Evolutionary conservation across 2,329 filamentous ascomycete species (phyloP).

Genomic region (Paecilomyces dactylethromorphus): DNA sequence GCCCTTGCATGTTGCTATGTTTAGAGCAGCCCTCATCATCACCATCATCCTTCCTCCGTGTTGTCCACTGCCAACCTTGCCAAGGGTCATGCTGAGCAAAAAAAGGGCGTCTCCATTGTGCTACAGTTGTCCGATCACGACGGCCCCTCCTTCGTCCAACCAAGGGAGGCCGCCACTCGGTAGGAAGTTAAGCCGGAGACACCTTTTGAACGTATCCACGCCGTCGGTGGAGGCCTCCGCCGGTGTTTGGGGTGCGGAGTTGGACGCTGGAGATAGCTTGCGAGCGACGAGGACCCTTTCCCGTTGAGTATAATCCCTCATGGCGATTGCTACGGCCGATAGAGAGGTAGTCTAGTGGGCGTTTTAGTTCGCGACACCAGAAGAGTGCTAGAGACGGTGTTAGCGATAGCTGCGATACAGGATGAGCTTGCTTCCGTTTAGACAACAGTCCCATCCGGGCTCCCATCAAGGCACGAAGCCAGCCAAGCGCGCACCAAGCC

Average conservation of each 20-base stretch:
- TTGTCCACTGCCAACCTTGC: neutral
- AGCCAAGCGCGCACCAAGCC: neutral
- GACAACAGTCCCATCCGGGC: neutral
- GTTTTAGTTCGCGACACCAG: neutral
- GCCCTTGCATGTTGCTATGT: constrained; percentile 1
- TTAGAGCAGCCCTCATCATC: neutral
- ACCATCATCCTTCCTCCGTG: neutral
- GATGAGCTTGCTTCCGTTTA: neutral
- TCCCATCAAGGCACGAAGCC: neutral
- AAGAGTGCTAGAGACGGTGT: neutral
- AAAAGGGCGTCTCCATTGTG: neutral
- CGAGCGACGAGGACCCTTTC: neutral
- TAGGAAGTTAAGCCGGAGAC: neutral
- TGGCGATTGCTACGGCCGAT: neutral
- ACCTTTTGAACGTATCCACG: neutral
- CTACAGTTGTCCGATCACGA: neutral
- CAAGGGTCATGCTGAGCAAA: neutral
- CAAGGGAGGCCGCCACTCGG: neutral
- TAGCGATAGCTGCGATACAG: neutral
- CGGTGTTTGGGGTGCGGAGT: neutral
- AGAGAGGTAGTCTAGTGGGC: neutral
- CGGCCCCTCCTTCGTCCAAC: neutral
- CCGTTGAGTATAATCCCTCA: neutral
- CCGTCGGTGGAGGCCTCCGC: neutral
- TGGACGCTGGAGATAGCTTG: neutral